These are phyloP conservation scores for Aspergillus heteromorphus DNA, from an alignment of 495 filamentous ascomycete species.

Conservation along the genomic window DNA sequence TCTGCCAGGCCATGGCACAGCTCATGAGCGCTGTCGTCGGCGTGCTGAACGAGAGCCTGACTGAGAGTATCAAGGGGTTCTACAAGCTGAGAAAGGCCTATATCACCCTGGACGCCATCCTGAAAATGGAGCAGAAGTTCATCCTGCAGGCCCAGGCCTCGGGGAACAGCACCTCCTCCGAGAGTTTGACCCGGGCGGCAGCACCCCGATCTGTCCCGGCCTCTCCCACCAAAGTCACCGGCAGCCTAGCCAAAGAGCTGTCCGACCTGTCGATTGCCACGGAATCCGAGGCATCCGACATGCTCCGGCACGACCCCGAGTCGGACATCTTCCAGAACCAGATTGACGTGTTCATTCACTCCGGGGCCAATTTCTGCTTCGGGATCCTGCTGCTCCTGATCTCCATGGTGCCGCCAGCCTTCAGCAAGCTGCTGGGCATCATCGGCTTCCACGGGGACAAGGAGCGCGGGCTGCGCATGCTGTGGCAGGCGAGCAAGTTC, in stretches of 20 bases:
- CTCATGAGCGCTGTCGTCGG: slow-evolving; percentile 86
- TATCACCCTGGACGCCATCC: slow-evolving; percentile 71
- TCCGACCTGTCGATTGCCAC: slow-evolving; percentile 26
- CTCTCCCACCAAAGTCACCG: slow-evolving; percentile 10
- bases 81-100: slow-evolving; percentile 92
- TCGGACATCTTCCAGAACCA: slow-evolving; percentile 58
- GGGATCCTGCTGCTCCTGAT: slow-evolving; percentile 80
- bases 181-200: slow-evolving; percentile 13
- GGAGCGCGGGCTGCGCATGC: slow-evolving; percentile 72
- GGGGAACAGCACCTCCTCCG: slow-evolving; percentile 8
- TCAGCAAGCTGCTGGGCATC: slow-evolving; percentile 75
- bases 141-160: slow-evolving; percentile 40
- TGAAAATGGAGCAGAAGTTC: slow-evolving; percentile 56
- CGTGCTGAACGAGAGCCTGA: slow-evolving; percentile 87
- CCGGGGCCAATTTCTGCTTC: slow-evolving; percentile 82
- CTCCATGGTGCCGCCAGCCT: slow-evolving; percentile 86
- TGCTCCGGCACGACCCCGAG: slow-evolving; percentile 44
- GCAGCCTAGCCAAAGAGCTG: slow-evolving; percentile 28
- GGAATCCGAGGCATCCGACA: slow-evolving; percentile 15
- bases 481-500: slow-evolving; percentile 89
- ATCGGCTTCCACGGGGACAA: slow-evolving; percentile 92
- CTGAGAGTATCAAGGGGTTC: slow-evolving; percentile 85
- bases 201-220: not conserved
- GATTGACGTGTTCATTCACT: slow-evolving; percentile 82
- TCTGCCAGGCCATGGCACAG: slow-evolving; percentile 75